Base-by-base conservation (phyloP, 805 yeast species). In the Saccharomycopsis babjevae region DNA sequence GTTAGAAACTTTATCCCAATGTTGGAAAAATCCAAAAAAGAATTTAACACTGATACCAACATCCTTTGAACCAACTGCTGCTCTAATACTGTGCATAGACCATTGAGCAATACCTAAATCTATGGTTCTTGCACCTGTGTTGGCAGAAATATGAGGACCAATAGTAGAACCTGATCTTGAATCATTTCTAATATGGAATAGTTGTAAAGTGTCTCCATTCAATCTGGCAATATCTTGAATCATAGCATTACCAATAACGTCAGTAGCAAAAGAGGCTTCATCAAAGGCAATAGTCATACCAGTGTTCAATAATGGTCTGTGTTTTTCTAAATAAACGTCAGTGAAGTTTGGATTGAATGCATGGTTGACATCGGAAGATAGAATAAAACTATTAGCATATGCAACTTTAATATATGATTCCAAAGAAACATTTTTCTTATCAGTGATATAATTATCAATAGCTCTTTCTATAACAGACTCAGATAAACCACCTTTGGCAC, bases 121-220 rank as follows among this genome's bases (percentile, higher is more conserved):
- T 60, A 88, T 81, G 54, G 93, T 86, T 68, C 89, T 77, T 3
- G 88, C 88, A 60, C 90, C 90, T 1, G 89, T 83, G 64, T 79
- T 81, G 50, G 80, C 73, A 16, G 88, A 76, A 59, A 85, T 75
- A 11, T 80, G 77, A 25, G 89, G 96, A 0, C 97, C 97, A 69
- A 90, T 88, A 32, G 96, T 89, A 46, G 96, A 96, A 38, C 97
- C 97, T 0, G 91, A 85, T 70, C 94, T 81, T 16, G 88, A 80
- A 70, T 85, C 92, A 73, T 90, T 89, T 72, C 94, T 82, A 71
- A 88, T 86, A 69, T 89, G 96, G 83, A 89, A 89, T 73, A 83
- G 84, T 74, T 90, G 97, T 34, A 89, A 66, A 59, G 75, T 73
- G 70, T 87, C 90, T 57, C 77, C 86, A 63, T 88, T 84, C 59